Conservation (phyloP, 768 basidiomycete genomes). For the Lactarius evosmus region DNA sequence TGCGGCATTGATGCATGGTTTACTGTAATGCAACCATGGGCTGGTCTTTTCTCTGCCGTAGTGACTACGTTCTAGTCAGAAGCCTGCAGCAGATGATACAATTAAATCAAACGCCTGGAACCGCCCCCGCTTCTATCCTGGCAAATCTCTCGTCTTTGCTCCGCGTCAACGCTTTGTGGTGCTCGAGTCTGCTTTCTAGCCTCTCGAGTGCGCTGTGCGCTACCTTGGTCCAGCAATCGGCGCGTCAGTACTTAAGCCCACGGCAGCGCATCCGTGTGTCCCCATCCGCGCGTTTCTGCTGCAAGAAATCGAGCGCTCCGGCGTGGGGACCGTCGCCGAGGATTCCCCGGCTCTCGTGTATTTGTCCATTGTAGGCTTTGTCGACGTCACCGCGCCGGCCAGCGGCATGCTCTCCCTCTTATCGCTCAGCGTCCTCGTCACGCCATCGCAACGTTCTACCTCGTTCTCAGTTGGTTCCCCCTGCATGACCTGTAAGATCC, state of each 20-base stretch:
- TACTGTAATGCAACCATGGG: conserved; percentile 13
- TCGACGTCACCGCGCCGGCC: conserved; percentile 7
- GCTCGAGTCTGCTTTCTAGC: conserved; percentile 15
- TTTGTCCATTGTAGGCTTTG: conserved; percentile 17
- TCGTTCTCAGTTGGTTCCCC: conserved; percentile 7
- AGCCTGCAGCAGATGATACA: conserved; percentile 24
- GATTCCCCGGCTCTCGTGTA: conserved; percentile 12
- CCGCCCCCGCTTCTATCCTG: neutral
- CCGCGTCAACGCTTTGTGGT: conserved; percentile 19
- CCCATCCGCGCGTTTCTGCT: conserved; percentile 17
- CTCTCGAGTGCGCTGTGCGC: conserved; percentile 19
- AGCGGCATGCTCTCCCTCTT: conserved; percentile 6
- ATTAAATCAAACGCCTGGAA: neutral
- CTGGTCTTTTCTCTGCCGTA: conserved; percentile 30
- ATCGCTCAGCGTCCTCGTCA: neutral
- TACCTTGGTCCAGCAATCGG: conserved; percentile 19
- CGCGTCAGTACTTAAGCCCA: conserved; percentile 17
- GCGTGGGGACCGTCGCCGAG: conserved; percentile 15
- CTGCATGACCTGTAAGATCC: conserved; percentile 5
- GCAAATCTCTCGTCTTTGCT: neutral
- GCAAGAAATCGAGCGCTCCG: conserved; percentile 16
- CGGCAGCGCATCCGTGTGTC: conserved; percentile 15
- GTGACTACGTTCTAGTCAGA: conserved; percentile 26
- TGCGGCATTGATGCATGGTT: neutral
- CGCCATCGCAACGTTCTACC: conserved; percentile 1